Base-by-base conservation (phyloP, 1,139 yeast genomes). In the Scheffersomyces stambukii region DNA sequence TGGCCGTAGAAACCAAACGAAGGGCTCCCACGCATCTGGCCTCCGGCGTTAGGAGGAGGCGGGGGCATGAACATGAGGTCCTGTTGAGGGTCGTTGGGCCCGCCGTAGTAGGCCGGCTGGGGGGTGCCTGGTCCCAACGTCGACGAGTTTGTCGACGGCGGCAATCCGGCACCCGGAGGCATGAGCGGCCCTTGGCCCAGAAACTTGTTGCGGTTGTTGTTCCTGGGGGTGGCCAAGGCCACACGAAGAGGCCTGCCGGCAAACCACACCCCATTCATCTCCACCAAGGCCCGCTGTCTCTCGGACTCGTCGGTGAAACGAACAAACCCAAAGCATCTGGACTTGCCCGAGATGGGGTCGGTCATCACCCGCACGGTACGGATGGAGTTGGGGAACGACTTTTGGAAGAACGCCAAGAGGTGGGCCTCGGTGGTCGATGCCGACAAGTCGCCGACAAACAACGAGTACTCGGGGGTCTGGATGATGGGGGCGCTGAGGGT, bases 381-480 rank as follows among this genome's bases (percentile, higher is more conserved):
- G 28, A 81, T 77, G 4, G 85, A 75, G 18, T 72, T 66, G 4
- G 73, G 70, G 52, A 75, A 81, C 37, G 69, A 66, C 22, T 73
- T 66, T 43, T 77, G 82, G 51, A 81, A 81, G 29, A 81, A 68
- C 25, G 82, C 81, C 30, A 78, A 60, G 35, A 81, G 54, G 43
- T 77, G 80, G 12, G 81, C 80, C 45, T 81, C 89, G 4, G 82
- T 79, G 13, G 84, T 79, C 13, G 76, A 73, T 12, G 84, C 85
- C 2, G 85, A 76, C 39, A 81, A 59, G 52, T 81, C 89, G 23
- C 91, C 91, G n/a, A 81, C 89, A 58, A 81, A 81, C 21, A 81
- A 57, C 1, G 88, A 77, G 42, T 50, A 75, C 43, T 78, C 85
- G 1, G 71, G 70, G 11, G 68, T 53, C 35, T 68, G 75, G 15